A percentile compares a stretch with the other conserved stretches of the same genome.
These are phyloP conservation scores for Apiotrichum sp. DNA, from an alignment of 1,284 basidiomycete genomes.

Conservation along the genomic window DNA sequence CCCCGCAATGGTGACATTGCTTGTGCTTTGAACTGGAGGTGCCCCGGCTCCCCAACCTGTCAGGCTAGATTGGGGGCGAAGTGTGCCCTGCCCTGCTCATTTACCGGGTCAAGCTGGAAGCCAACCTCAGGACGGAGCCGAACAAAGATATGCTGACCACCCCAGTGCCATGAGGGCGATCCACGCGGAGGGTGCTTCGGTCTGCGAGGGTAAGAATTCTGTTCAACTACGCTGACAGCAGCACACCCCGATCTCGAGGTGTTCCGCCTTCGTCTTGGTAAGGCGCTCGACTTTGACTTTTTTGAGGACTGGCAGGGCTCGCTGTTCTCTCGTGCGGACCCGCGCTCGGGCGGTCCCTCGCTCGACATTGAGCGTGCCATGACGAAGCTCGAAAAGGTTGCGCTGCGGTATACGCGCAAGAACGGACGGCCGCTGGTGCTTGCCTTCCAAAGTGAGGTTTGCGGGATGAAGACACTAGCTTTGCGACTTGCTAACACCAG, in stretches of 20 bases:
- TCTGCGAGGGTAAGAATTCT: constrained; percentile 41
- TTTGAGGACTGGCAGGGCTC: constrained; percentile 63
- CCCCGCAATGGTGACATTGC: too few relatives aligned
- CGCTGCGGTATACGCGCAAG: constrained; percentile 56
- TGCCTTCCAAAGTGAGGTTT: constrained; percentile 56
- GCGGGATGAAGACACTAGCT: neutral
- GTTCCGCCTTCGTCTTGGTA: constrained; percentile 72
- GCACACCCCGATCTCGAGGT: constrained; percentile 65
- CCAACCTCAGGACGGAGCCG: too few relatives aligned
- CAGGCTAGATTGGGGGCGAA: too few relatives aligned
- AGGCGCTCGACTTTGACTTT: constrained; percentile 53
- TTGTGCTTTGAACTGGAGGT: too few relatives aligned
- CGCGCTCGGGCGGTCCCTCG: constrained; percentile 71
- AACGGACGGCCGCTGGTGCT: constrained; percentile 65
- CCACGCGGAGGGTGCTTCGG: constrained; percentile 58
- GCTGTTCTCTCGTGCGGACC: constrained; percentile 71
- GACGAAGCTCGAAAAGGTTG: constrained; percentile 82
- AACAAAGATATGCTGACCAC: too few relatives aligned
- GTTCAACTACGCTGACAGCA: constrained; percentile 29
- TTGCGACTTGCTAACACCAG: constrained; percentile 17
- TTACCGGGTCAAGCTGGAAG: too few relatives aligned
- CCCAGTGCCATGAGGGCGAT: constrained; percentile 60
- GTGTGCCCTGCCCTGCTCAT: too few relatives aligned
- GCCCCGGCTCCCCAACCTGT: too few relatives aligned
- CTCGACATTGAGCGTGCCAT: constrained; percentile 78